Percentiles rank a stretch among this genome's conserved stretches.
phyloP scores from a whole-genome alignment of 208 protist species.

The Crithidia acanthocephali region DNA sequence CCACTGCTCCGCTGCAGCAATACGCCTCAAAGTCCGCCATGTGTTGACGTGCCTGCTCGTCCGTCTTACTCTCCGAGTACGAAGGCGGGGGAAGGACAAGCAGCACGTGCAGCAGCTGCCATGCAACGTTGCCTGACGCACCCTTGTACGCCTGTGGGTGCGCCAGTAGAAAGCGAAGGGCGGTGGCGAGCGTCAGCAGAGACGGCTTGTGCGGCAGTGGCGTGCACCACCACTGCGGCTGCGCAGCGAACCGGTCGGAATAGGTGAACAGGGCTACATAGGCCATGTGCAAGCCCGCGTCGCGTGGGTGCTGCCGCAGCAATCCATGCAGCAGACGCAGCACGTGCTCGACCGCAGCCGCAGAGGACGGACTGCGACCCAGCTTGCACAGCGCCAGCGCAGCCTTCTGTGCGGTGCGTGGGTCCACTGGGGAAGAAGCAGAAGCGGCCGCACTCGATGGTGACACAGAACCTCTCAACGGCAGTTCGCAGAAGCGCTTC shows the following conservation, averaged over 20 bases:
- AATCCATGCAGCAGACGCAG: conserved; percentile 37
- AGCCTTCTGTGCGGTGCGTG: conserved; percentile 60
- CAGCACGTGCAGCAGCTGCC: conserved; percentile 37
- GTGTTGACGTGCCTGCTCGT: neutral
- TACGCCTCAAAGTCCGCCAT: conserved; percentile 11
- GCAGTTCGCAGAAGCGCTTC: conserved; percentile 55
- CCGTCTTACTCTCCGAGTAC: neutral
- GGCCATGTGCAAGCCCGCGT: conserved; percentile 47
- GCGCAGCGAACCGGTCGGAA: conserved; percentile 17
- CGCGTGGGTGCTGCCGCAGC: conserved; percentile 12
- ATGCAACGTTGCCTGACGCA: conserved; percentile 25
- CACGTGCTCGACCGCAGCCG: conserved; percentile 34
- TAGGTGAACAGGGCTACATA: conserved; percentile 56
- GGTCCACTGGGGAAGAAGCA: neutral
- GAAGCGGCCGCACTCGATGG: neutral
- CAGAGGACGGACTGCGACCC: conserved; percentile 14
- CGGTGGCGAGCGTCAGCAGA: conserved; percentile 6
- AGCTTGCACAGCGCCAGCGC: conserved; percentile 63
- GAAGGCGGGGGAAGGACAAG: conserved; percentile 21
- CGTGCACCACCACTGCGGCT: conserved; percentile 17
- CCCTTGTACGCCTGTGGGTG: neutral
- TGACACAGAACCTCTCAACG: neutral
- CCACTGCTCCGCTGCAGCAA: neutral
- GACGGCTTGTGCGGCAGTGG: conserved; percentile 4
- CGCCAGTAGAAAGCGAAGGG: conserved; percentile 11